Evolutionary conservation across 2,329 filamentous ascomycete genomes (phyloP), one percentile per base, ranked within the genome.

Genomic region (Arthrobotrys pseudoclavata): DNA sequence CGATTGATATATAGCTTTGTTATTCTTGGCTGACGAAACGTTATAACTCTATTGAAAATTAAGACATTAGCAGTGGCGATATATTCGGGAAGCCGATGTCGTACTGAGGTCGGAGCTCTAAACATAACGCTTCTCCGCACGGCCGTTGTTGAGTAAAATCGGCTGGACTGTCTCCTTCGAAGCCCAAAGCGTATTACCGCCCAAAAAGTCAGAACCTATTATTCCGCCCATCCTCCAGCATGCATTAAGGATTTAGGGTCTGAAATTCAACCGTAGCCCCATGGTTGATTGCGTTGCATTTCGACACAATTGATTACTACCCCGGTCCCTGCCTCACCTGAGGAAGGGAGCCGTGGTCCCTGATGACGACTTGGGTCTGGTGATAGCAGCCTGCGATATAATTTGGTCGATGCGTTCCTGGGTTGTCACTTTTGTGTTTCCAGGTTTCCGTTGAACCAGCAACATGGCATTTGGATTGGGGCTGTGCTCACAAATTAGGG

Each of bases 281-380:
- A 62, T 57, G 70, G 62, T 75, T 75, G 70, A 53, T 62, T 75
- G 69, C 57, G 62, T 74, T 61, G 69, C 69, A 61, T 63, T 20
- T 34, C 29, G 29, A 67, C 50, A 31, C 22, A 31, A 20, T 53
- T 61, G 52, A 67, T 74, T 74, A 74, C 62, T 18, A 29, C 52
- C 61, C 69, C 18, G 61, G 69, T 68, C 69, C 69, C 60, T 72
- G 60, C 61, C 40, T 29, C 40, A 52, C 37, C 13, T 15, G 1
- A 40, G 69, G 52, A 45, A 72, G 48, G n/a, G 26, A 72, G 42
- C 31, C 68, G 57, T 53, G 48, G 52, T 45, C 42, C 69, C 61
- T 62, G 52, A 74, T 74, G 61, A 74, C 61, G 69, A 74, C 60
- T 63, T 57, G 31, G 42, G 31, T 60, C 55, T 42, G 55, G 34